Conservation (phyloP, 1,284 basidiomycete genomes). For the Sanghuangporus baumii region DNA sequence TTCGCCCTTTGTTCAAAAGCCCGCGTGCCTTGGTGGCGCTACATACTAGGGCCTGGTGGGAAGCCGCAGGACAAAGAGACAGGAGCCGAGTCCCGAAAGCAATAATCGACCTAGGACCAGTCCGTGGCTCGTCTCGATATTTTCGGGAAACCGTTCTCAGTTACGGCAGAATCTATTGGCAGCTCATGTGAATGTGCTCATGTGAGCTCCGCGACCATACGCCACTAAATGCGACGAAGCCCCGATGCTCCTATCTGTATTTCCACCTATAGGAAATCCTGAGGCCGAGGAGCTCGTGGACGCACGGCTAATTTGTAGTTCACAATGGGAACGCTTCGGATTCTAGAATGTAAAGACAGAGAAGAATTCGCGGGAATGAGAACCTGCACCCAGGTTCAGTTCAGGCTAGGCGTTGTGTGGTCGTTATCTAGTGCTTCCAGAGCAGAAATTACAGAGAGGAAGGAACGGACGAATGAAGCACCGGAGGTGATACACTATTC, state of each 20-base stretch:
- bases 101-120: not conserved
- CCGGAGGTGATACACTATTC: not conserved
- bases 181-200: not conserved
- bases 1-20: not conserved
- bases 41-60: not conserved
- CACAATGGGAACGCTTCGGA: not conserved
- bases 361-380: not conserved
- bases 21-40: not conserved
- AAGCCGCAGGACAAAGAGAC: not conserved
- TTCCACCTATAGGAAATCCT: not conserved
- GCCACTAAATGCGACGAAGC: not conserved
- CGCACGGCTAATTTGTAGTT: not conserved
- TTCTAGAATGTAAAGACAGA: not conserved
- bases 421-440: not conserved
- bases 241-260: not conserved
- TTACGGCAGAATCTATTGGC: not conserved
- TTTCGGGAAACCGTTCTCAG: not conserved
- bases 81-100: not conserved
- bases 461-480: not conserved
- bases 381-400: not conserved
- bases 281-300: not conserved
- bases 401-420: no score
- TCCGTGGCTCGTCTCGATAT: not conserved
- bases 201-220: constrained; percentile 1
- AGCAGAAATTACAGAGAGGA: not conserved